Conservation (phyloP, 1,284 basidiomycete genomes). For the Fomitopsis schrenkii region DNA sequence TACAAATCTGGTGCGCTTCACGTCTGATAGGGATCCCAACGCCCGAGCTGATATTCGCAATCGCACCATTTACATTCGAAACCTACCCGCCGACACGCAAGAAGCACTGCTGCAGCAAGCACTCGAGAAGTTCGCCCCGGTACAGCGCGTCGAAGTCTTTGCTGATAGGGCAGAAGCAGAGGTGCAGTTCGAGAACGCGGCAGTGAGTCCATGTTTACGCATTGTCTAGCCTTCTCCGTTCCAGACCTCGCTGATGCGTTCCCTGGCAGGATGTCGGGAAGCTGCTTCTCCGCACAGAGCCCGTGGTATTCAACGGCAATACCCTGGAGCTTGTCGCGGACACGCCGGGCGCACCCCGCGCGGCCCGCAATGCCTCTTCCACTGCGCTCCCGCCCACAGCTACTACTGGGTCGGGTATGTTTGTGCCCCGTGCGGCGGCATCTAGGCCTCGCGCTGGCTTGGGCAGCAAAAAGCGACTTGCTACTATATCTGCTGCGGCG, state of each 20-base stretch:
- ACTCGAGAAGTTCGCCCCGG: slow-evolving; percentile 71
- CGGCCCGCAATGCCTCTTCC: slow-evolving; percentile 19
- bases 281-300: slow-evolving; percentile 63
- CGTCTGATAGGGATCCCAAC: slow-evolving; percentile 24
- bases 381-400: slow-evolving; percentile 36
- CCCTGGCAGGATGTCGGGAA: slow-evolving; percentile 70
- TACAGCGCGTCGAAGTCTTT: slow-evolving; percentile 79
- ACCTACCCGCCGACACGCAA: slow-evolving; percentile 71
- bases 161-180: slow-evolving; percentile 64
- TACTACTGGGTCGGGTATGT: slow-evolving; percentile 40
- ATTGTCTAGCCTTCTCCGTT: not conserved
- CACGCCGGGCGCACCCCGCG: slow-evolving; percentile 27
- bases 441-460: slow-evolving; percentile 69
- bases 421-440: slow-evolving; percentile 60
- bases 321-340: slow-evolving; percentile 57
- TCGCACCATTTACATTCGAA: slow-evolving; percentile 69
- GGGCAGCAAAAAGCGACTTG: slow-evolving; percentile 44
- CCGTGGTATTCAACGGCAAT: slow-evolving; percentile 63
- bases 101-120: slow-evolving; percentile 88
- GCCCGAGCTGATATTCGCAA: slow-evolving; percentile 59
- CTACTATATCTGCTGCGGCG: slow-evolving; percentile 13
- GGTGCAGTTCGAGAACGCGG: slow-evolving; percentile 69
- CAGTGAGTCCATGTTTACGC: slow-evolving; percentile 45
- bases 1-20: not conserved
- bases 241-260: slow-evolving; percentile 2